Percentiles rank a stretch among this genome's conserved stretches.
These are phyloP conservation scores for Citrullus amarus DNA, from an alignment of 306 rosid species.

Conservation along the genomic window DNA sequence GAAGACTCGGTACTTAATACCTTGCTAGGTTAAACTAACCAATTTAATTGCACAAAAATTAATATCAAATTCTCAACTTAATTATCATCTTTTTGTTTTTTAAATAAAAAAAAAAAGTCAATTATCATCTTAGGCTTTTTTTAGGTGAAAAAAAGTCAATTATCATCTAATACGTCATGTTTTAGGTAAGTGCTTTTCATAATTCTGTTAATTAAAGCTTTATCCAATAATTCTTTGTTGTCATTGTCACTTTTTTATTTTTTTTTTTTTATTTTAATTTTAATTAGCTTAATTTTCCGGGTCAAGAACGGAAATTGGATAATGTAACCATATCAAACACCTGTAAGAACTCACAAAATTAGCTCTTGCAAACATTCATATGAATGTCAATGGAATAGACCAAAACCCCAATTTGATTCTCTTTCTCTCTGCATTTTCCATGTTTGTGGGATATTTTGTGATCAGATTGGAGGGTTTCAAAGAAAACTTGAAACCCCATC, in stretches of 20 bases:
- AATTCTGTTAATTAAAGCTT: not conserved
- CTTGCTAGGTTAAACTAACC: too few relatives aligned
- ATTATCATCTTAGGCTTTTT: too few relatives aligned
- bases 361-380: not conserved
- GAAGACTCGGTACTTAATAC: too few relatives aligned
- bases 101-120: too few relatives aligned
- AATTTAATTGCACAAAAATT: too few relatives aligned
- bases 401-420: not conserved
- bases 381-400: not conserved
- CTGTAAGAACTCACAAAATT: not conserved
- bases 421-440: not conserved
- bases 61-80: not conserved
- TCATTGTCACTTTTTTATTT: not conserved
- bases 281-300: not conserved
- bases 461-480: not conserved
- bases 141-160: not conserved
- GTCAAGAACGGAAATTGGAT: not conserved
- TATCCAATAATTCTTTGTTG: not conserved
- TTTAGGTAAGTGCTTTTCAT: not conserved
- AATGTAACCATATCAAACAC: not conserved
- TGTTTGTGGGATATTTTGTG: not conserved
- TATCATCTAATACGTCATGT: not conserved
- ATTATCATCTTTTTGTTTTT: too few relatives aligned
- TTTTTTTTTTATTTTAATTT: too few relatives aligned
- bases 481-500: not conserved